Base-by-base conservation (phyloP, 495 filamentous ascomycete genomes). In the Halenospora varia region DNA sequence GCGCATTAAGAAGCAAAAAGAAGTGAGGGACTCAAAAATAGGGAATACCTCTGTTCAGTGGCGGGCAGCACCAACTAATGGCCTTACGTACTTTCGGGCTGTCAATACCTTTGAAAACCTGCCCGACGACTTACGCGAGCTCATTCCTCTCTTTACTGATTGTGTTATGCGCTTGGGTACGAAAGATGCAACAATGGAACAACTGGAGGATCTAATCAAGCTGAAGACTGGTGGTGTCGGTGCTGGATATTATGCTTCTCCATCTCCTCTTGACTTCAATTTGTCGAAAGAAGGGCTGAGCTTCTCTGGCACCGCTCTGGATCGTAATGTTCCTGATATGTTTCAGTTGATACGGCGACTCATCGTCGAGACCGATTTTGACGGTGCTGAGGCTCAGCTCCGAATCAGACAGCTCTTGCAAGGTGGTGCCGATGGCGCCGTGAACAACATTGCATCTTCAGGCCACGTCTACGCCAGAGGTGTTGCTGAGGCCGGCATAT, bases 141-240 rank as follows among this genome's bases (percentile, higher is more conserved):
- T 96, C 51, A 85, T 97, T 62, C 95, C 94, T 1, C 73, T 98
- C 10, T 98, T 97, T 68, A 90, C 88, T 29, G 91, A 96, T 68
- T 85, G 89, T 10, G 86, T 98, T 40, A 90, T 96, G 87, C 85
- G 94, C 24, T 76, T 98, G 13, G 94, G 94, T 22, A 97, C 94
- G 10, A 86, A 86, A 53, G 81, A 86, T 55, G 87, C 84, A 75
- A 83, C 88, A 0, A 96, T 96, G 90, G 95, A 96, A 68, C 82
- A 97, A 67, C 80, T 96, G 42, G 94, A 98, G 69, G 94, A 97
- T 68, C 72, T 90, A 41, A 97, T 97, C 66, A 97, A 96, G 64
- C 76, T 97, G 11, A 96, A 96, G 72, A 98, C 93, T 3, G 94
- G 94, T n/a, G 94, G 94, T 11, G 79, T 98, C 11, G 86, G 82